These are phyloP conservation scores for Venturia asperata DNA, from an alignment of 2,329 filamentous ascomycete genomes.

Conservation along the genomic window DNA sequence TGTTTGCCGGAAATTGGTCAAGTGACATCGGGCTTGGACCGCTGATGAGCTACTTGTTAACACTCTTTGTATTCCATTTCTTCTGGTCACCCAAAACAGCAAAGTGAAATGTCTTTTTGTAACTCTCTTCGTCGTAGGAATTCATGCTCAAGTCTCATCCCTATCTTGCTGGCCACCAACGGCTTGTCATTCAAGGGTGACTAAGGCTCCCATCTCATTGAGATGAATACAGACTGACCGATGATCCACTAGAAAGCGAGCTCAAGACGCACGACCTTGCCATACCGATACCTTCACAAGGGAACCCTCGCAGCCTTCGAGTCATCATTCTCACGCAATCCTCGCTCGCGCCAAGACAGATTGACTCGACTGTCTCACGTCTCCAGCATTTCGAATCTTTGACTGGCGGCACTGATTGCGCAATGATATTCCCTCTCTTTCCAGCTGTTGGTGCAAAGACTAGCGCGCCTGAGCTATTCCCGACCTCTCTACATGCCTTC, in stretches of 20 bases:
- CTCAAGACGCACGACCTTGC: constrained; percentile 16
- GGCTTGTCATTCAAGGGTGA: neutral
- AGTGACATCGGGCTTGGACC: no score
- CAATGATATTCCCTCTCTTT: constrained; percentile 11
- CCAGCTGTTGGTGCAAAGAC: neutral
- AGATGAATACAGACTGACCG: neutral
- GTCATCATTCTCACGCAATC: constrained; percentile 12
- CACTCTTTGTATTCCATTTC: no score
- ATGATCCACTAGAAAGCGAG: constrained; percentile 4
- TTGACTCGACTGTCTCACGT: constrained; percentile 1
- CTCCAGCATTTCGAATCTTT: constrained; percentile 10
- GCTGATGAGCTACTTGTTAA: no score
- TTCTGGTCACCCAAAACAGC: neutral
- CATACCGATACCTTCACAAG: neutral
- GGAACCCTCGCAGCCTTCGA: neutral
- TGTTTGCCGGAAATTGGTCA: no score
- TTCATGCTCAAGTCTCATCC: constrained; percentile 15
- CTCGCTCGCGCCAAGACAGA: neutral
- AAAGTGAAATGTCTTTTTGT: constrained; percentile 17
- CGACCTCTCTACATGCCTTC: constrained; percentile 8
- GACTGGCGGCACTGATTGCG: constrained; percentile 8
- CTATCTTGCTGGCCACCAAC: constrained; percentile 1
- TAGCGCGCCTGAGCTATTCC: neutral
- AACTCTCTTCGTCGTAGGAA: constrained; percentile 8
- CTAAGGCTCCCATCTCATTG: neutral